Base-by-base conservation (phyloP, 441 rosid genomes). In the Gossypium schwendimanii region DNA sequence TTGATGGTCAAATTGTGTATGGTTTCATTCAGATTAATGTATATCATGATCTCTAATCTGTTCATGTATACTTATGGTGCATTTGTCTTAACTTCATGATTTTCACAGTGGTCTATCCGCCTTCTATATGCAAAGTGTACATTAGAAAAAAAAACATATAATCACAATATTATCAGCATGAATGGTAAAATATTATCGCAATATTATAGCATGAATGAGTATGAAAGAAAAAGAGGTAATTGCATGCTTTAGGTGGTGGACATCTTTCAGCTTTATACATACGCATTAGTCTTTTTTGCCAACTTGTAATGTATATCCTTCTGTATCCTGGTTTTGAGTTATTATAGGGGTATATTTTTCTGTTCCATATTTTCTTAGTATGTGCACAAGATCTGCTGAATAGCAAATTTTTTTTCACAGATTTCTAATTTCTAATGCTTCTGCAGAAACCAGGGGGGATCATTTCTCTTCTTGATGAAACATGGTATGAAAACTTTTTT, bases 371-470 rank as follows among this genome's bases (percentile, higher is more conserved):
- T 67, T 74, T 50, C 45, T n/a, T 36, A 47, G 17, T 50, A 33
- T 69, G 41, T 23, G 72, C 9, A 55, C 66, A 70, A 73, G 41
- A 69, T 65, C 77, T 75, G 49, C 66, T 72, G 66, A 50, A 63
- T 57, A 54, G 69, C 64, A 64, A 64, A 72, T 28, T 75, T 65
- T 52, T 31, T 49, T 71, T 6, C 52, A 54, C 52, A 59, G 73
- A 44, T 79, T 50, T 80, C 73, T 73, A 68, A 76, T 69, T 33
- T 61, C 65, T 73, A 31, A 33, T 81, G 65, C 72, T 85, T 57
- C 79, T 80, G 80, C 89, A 90, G 95, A 88, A 88, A 83, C 89
- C 90, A 1, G 90, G 91, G 31, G 92, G 92, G 70, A 88, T 90
- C 73, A 88, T 90, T 73, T 83, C 92, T 60, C 85, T 90, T 63